A percentile compares a stretch with the other conserved stretches of the same genome.
phyloP scores from a whole-genome alignment of 23 red algal genomes.

The Rhodosorus marinus region DNA sequence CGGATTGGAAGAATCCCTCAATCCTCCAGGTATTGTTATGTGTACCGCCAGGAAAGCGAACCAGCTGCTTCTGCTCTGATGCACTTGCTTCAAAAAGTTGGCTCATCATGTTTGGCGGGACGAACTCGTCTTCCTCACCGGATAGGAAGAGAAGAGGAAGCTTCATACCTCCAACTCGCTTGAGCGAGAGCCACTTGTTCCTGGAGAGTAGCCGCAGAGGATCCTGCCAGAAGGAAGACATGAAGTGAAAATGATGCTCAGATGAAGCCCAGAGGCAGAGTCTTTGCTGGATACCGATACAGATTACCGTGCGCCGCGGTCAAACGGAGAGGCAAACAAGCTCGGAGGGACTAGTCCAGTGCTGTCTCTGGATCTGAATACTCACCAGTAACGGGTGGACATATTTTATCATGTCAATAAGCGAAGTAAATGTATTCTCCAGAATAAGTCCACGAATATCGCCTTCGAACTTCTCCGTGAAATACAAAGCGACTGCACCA shows the following conservation, averaged over 20 bases:
- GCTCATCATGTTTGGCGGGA: constrained; percentile 90
- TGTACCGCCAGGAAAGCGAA: constrained; percentile 65
- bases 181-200: constrained; percentile 61
- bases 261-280: too few relatives aligned
- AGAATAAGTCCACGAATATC: constrained; percentile 57
- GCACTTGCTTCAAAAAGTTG: constrained; percentile 40
- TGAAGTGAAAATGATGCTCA: too few relatives aligned
- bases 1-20: constrained; percentile 45
- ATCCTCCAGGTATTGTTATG: constrained; percentile 84
- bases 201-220: constrained; percentile 48
- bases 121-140: constrained; percentile 64
- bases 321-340: too few relatives aligned
- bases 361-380: too few relatives aligned
- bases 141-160: constrained; percentile 77
- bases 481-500: constrained; percentile 73
- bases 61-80: constrained; percentile 22
- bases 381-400: constrained; percentile 52
- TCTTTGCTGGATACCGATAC: too few relatives aligned
- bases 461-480: constrained; percentile 41
- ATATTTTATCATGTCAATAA: constrained; percentile 83
- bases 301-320: too few relatives aligned
- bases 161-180: constrained; percentile 26
- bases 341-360: too few relatives aligned
- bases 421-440: constrained; percentile 88
- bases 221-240: too few relatives aligned